Evolutionary conservation across 2,329 filamentous ascomycete genomes (phyloP), one percentile per base, ranked within the genome.

Genomic region (Lachnellula hyalina): DNA sequence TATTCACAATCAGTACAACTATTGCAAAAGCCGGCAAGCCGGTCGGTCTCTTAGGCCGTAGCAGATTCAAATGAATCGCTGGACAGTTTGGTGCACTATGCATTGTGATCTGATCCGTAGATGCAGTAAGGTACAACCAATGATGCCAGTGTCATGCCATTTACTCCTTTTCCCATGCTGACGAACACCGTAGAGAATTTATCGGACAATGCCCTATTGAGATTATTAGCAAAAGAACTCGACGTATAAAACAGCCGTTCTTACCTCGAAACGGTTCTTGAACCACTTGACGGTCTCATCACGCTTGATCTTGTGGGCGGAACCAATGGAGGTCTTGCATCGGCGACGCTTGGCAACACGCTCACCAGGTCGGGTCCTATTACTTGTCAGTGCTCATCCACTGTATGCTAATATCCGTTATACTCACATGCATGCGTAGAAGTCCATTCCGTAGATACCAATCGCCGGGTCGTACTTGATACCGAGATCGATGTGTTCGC

Each of bases 391-490:
- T 28, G 28, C 42, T 46, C 34, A 38, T 38, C 17, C 52, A 32
- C 38, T 49, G 7, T 46, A 21, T 21, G 11, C 2, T 15, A 4
- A 41, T 47, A 46, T 28, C 51, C 21, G n/a, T 21, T 57, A 52
- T 51, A 81, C 82, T 77, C 71, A 85, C 94, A 99, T 99, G 90
- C 93, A 97, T 89, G 87, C 92, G 89, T 96, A 99, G 82, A 99
- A 99, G 82, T 99, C 94, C 94, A 99, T 99, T 77, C 94, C 92
- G 84, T 96, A 96, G 77, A 96, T 96, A 86, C 92, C 92, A 70
- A 96, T 96, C 64, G 84, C 88, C 65, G 92, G 92, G 82, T 96
- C 92, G 83, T 96, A 96, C 87, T 99, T 99, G 90, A 99, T 99
- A 74, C 94, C 94, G 72, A 99, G 85, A 85, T 99, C 94, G 80